A percentile compares a stretch with the other conserved stretches of the same genome.
Evolutionary conservation across 768 basidiomycete species (phyloP).

Genomic region (Lyophyllum decastes): DNA sequence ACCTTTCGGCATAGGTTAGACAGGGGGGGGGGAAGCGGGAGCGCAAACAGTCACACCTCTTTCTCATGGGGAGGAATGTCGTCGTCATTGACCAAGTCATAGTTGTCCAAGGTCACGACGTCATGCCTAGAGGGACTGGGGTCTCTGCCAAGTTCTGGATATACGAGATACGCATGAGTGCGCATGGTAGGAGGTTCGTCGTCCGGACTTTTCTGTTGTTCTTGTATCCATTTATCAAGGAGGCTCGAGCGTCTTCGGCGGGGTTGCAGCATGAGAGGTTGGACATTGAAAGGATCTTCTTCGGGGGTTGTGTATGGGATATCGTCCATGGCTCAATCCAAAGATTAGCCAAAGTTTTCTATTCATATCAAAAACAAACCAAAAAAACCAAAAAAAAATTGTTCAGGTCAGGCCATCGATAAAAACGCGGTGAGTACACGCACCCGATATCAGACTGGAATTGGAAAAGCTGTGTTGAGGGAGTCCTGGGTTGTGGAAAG

Average conservation of each 20-base stretch:
- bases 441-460: slow-evolving; percentile 1
- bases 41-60: slow-evolving; percentile 12
- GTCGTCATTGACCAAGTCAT: slow-evolving; percentile 52
- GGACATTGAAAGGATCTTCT: slow-evolving; percentile 51
- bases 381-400: too few species aligned
- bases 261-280: slow-evolving; percentile 32
- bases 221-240: slow-evolving; percentile 55
- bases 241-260: slow-evolving; percentile 48
- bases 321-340: slow-evolving; percentile 34
- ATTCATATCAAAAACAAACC: not conserved
- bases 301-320: slow-evolving; percentile 50
- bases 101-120: slow-evolving; percentile 39
- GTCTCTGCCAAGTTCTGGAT: slow-evolving; percentile 34
- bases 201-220: slow-evolving; percentile 38
- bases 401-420: slow-evolving; percentile 2
- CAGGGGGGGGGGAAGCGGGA: not conserved
- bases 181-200: slow-evolving; percentile 23
- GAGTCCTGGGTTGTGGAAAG: not conserved
- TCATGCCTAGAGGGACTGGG: slow-evolving; percentile 26
- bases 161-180: slow-evolving; percentile 41
- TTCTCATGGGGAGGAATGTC: slow-evolving; percentile 40
- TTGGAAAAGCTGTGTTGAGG: not conserved
- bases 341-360: not conserved
- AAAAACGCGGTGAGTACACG: not conserved
- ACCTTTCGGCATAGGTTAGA: slow-evolving; percentile 22